Base-by-base conservation (phyloP, 2,329 filamentous ascomycete species). In the Trichoderma lentiforme region DNA sequence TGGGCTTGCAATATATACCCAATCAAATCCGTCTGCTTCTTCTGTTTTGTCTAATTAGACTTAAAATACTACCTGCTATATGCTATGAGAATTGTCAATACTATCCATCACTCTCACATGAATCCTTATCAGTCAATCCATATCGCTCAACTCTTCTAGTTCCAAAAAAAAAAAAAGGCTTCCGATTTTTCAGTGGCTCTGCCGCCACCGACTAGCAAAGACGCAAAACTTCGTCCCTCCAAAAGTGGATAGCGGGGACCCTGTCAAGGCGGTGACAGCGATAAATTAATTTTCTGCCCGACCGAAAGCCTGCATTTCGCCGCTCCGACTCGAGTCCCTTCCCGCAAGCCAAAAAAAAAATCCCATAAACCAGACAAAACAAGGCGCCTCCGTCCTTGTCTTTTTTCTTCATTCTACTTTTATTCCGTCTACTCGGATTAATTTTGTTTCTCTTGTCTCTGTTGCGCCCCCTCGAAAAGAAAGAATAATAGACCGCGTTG, bases 231-330 rank as follows among this genome's bases (percentile, higher is more conserved):
- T 58, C 56, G 12, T 64, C 34, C 66, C 12, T 15, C 64, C 32
- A 39, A 74, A 68, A 71, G 53, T 43, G 61, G 69, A 64, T 71
- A 71, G 69, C 69, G 69, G 69, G 69, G 69, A 62, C 68, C 39
- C 57, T 36, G 28, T 57, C 70, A 71, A 73, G 77, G 77, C 77
- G 77, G 77, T 79, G 77, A 76, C 77, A 72, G 71, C 61, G 68
- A 72, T 74, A 64, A 75, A 75, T 76, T 73, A 75, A 74, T 78
- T 79, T 79, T 79, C 77, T 78, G 77, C 77, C 77, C 76, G 75
- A 76, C 74, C 73, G 76, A 62, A 63, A 74, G 76, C 73, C 73
- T 74, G 74, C 71, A 26, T 32, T n/a, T 34, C 32, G 67, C 67
- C 67, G 67, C 57, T 66, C 39, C 56, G 39, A 61, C 57, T 69